Conservation (phyloP, 352 stramenopile species). For the Phytophthora citricola region DNA sequence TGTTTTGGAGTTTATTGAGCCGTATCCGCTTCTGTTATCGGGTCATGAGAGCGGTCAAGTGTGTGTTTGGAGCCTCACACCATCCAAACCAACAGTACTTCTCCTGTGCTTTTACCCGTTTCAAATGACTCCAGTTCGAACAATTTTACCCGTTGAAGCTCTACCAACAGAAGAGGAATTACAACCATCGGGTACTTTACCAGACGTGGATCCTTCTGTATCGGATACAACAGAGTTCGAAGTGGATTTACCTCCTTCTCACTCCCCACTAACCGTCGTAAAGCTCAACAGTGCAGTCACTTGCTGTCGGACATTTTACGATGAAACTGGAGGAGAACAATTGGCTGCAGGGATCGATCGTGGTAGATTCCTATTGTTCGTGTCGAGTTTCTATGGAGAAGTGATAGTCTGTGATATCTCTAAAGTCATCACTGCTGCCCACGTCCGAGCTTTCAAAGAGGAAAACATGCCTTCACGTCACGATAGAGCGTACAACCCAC, state of each 20-base stretch:
- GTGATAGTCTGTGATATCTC: conserved; percentile 64
- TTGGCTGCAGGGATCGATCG: conserved; percentile 55
- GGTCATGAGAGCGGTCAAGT: conserved; percentile 76
- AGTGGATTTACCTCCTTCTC: conserved; percentile 1
- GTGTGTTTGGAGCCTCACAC: conserved; percentile 65
- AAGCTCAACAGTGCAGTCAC: conserved; percentile 44
- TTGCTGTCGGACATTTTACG: conserved; percentile 65
- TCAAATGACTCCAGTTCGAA: conserved; percentile 26
- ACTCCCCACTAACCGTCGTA: conserved; percentile 28
- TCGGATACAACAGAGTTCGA: neutral
- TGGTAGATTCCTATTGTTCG: conserved; percentile 55
- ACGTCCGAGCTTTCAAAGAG: conserved; percentile 59
- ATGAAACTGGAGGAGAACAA: conserved; percentile 64
- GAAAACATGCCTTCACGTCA: conserved; percentile 65
- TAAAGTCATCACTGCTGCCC: conserved; percentile 44
- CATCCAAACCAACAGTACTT: conserved; percentile 49
- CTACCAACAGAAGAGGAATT: conserved; percentile 7
- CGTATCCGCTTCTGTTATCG: conserved; percentile 73
- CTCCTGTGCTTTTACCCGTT: conserved; percentile 53
- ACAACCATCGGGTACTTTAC: neutral
- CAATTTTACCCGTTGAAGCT: conserved; percentile 1
- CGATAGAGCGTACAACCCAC: conserved; percentile 73
- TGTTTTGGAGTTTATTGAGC: conserved; percentile 74
- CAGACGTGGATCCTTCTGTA: neutral
- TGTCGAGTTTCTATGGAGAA: conserved; percentile 50